Base-by-base conservation (phyloP, 73 alveolate genomes). In the Breviolum minutum region DNA sequence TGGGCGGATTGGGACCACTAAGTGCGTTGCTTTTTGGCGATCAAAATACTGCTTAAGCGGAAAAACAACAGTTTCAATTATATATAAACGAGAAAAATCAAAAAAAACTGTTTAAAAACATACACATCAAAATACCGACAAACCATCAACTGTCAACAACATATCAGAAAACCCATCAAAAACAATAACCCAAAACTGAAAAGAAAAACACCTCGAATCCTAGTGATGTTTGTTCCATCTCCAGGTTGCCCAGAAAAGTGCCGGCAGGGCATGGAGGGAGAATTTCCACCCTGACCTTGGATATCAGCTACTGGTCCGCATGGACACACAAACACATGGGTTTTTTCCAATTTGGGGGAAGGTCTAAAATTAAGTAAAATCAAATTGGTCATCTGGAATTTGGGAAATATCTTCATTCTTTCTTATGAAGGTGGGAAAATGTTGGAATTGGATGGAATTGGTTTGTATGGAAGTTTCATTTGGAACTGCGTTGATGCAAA, bases 201-300 rank as follows among this genome's bases (percentile, higher is more conserved):
- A 22, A 68, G 6, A 68, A 68, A 68, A 68, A 6, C 17, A 68
- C 74, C 11, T 40, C 54, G 54, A 40, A 40, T 2, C 54, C 54
- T 40, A 2, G 54, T 17, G 77, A 14, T 17, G 2, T 68, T 68
- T 17, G 77, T 68, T 14, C 77, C n/a, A n/a, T n/a, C 54, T 40
- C 54, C 54, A 16, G 91, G 91, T 26, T 24, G 92, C 92, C 92
- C 92, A 61, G 92, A 83, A 74, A 83, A 83, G 73, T 83, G 92
- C 16, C 92, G 92, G 92, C 29, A 83, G 71, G 92, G 76, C 92
- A 83, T 83, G 8, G 92, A 60, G 17, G 92, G 92, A 26, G 92
- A 83, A 48, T 83, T 83, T 60, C 92, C 92, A 83, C 92, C 92
- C 26, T 80, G 76, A 83, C 76, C 92, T 61, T 8, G 76, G 61